A percentile compares a stretch with the other conserved stretches of the same genome.
Conservation (phyloP, 805 yeast genomes). For the Ogataea chonburiensis region DNA sequence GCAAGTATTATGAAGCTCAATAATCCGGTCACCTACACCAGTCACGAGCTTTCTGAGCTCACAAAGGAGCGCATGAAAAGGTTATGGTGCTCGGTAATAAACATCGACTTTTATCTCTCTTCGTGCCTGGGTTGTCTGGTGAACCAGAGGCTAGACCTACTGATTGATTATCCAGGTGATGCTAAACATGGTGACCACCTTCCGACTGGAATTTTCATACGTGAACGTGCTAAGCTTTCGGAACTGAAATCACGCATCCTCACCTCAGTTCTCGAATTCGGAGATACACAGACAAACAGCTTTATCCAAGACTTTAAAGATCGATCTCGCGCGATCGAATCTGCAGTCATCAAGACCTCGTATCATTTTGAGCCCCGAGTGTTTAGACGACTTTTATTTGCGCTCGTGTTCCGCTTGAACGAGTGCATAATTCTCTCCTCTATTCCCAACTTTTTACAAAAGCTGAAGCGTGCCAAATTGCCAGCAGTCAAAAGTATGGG, state of each 20-base stretch:
- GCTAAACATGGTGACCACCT: constrained; percentile 2
- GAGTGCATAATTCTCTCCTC: constrained; percentile 11
- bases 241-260: constrained; percentile 6
- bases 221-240: constrained; percentile 5
- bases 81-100: constrained; percentile 7
- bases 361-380: not conserved
- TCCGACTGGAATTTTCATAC: constrained; percentile 7
- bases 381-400: constrained; percentile 7
- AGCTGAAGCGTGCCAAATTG: not conserved
- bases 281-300: not conserved
- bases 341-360: not conserved
- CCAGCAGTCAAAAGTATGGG: not conserved
- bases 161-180: constrained; percentile 4
- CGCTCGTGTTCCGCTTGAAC: constrained; percentile 9
- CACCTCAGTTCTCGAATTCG: not conserved
- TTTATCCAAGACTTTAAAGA: constrained; percentile 1
- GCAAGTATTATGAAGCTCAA: constrained; percentile 1
- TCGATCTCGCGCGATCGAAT: constrained; percentile 4
- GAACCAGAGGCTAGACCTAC: not conserved
- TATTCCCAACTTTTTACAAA: constrained; percentile 4
- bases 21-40: constrained; percentile 1
- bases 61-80: constrained; percentile 8
- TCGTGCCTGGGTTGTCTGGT: constrained; percentile 8
- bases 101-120: constrained; percentile 7
- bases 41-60: not conserved